phyloP scores from a whole-genome alignment of 371 early-diverging fungal genomes.

The Mortierella sp. region DNA sequence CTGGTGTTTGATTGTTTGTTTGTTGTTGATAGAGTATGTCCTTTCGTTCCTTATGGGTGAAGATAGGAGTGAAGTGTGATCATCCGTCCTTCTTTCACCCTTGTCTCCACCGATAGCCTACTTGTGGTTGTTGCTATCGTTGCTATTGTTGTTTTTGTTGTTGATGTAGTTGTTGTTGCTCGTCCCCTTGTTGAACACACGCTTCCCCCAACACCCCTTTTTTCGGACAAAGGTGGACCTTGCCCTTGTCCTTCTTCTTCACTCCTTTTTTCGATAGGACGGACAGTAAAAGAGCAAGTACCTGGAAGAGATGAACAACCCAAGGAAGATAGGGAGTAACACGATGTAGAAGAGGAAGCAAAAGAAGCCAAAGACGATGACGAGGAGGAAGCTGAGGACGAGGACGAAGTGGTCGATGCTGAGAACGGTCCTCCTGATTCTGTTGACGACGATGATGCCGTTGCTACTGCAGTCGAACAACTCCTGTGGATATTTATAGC shows the following conservation, averaged over 20 bases:
- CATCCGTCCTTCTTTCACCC: not conserved
- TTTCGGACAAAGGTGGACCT: not conserved
- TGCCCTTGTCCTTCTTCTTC: not conserved
- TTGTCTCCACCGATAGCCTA: too few relatives aligned
- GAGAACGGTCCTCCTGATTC: not conserved
- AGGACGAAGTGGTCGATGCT: not conserved
- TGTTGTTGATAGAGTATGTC: not conserved
- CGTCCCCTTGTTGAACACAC: not conserved
- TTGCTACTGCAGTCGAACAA: not conserved
- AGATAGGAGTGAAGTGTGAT: not conserved
- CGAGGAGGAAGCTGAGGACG: not conserved
- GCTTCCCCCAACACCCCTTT: not conserved
- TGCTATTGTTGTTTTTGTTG: not conserved
- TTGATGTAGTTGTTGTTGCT: not conserved
- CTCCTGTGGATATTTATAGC: not conserved
- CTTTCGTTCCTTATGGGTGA: not conserved
- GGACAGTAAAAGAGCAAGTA: conserved; percentile 4
- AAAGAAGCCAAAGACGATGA: too few relatives aligned
- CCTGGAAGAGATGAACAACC: conserved; percentile 18
- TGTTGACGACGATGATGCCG: not conserved
- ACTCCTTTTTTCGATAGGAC: not conserved
- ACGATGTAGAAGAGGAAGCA: not conserved
- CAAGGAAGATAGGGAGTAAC: conserved; percentile 10
- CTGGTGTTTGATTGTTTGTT: not conserved
- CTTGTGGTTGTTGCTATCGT: not conserved